Percentiles rank a stretch among this genome's conserved stretches.
phyloP scores from a whole-genome alignment of 345 rosid species.

The Balakata baccata region DNA sequence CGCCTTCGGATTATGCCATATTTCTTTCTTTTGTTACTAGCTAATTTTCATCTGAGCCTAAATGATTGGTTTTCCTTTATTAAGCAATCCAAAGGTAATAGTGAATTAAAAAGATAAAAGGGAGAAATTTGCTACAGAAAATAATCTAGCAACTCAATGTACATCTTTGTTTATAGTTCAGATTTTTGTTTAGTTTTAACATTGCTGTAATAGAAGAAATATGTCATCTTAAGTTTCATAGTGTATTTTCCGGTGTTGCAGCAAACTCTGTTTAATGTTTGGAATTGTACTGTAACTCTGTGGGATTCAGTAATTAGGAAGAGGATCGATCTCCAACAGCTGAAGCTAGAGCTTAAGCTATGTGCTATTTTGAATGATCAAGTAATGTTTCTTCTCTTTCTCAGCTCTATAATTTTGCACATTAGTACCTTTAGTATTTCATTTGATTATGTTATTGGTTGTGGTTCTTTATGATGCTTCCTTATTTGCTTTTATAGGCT shows the following conservation, averaged over 20 bases:
- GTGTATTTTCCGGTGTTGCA: constrained; percentile 39
- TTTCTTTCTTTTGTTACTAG: neutral
- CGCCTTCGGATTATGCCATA: neutral
- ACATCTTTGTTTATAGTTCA: neutral
- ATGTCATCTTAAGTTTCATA: constrained; percentile 8
- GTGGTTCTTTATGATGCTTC: neutral
- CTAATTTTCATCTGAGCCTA: too few species aligned
- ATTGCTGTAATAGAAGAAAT: neutral
- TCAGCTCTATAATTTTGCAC: constrained; percentile 4
- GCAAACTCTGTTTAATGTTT: constrained; percentile 69
- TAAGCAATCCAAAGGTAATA: neutral
- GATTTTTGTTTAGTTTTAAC: neutral
- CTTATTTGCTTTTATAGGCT: neutral
- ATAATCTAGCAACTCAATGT: neutral
- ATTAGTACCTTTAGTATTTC: neutral
- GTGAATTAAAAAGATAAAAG: neutral
- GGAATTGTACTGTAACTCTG: constrained; percentile 56
- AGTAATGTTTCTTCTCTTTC: constrained; percentile 41
- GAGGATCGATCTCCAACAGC: constrained; percentile 63
- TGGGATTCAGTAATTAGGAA: constrained; percentile 67
- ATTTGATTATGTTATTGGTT: neutral
- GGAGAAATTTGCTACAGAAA: neutral
- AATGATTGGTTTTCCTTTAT: too few species aligned
- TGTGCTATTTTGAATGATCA: constrained; percentile 63
- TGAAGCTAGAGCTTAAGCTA: constrained; percentile 72